Evolutionary conservation across 768 basidiomycete genomes (phyloP).

Genomic region (Sporobolomyces roseus): DNA sequence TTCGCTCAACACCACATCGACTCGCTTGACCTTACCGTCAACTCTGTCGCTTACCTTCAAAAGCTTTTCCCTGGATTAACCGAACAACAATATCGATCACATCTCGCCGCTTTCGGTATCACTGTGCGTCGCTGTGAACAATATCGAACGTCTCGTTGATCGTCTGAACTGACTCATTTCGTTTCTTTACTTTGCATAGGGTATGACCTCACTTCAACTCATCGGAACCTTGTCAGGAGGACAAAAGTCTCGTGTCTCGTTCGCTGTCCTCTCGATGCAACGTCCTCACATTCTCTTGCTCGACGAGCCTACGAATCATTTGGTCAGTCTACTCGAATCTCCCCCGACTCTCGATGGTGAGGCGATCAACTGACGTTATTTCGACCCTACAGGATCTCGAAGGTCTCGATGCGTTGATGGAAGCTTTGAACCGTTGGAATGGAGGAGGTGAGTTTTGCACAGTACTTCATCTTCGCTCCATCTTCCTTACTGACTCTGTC

Average conservation of each 20-base stretch:
- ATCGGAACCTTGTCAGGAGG: slow-evolving; percentile 92
- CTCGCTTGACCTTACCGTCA: slow-evolving; percentile 72
- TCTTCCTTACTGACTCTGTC: no score
- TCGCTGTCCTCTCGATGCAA: slow-evolving; percentile 70
- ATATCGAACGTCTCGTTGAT: not conserved
- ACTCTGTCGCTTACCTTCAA: slow-evolving; percentile 90
- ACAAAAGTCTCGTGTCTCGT: slow-evolving; percentile 93
- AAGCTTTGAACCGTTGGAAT: slow-evolving; percentile 55
- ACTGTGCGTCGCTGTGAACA: slow-evolving; percentile 66
- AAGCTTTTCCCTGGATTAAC: slow-evolving; percentile 86
- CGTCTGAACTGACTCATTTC: no score
- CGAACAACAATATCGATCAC: slow-evolving; percentile 92
- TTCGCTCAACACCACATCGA: slow-evolving; percentile 97
- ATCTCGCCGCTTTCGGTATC: slow-evolving; percentile 95
- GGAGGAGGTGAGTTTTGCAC: no score
- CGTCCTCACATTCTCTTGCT: slow-evolving; percentile 86
- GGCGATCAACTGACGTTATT: not conserved
- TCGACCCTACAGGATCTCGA: slow-evolving; percentile 47
- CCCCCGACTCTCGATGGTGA: slow-evolving; percentile 48
- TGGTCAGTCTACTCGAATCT: slow-evolving; percentile 1
- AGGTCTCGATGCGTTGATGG: slow-evolving; percentile 93
- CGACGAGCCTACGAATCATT: slow-evolving; percentile 60
- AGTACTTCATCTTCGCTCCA: no score
- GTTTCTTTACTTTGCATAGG: slow-evolving; percentile 9
- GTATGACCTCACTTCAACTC: slow-evolving; percentile 59